These are phyloP conservation scores for Cruciata laevipes DNA, from an alignment of 257 asterid species.

Conservation along the genomic window DNA sequence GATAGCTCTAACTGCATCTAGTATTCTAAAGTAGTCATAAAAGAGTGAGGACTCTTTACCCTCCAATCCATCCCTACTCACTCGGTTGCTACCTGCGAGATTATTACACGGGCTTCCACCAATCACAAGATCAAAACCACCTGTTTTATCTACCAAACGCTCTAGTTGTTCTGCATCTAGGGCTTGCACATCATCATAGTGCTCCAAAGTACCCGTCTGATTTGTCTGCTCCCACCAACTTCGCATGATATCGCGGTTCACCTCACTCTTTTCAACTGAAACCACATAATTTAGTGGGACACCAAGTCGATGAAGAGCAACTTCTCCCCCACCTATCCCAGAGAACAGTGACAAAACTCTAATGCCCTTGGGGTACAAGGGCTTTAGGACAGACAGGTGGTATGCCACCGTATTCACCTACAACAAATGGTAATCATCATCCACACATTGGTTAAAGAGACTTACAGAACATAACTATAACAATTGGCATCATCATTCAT, in stretches of 20 bases:
- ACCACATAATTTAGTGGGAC: conserved; percentile 55
- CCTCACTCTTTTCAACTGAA: conserved; percentile 64
- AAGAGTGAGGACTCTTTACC: conserved; percentile 58
- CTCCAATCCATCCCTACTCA: conserved; percentile 69
- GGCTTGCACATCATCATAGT: conserved; percentile 49
- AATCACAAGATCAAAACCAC: conserved; percentile 34
- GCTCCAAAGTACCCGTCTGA: conserved; percentile 46
- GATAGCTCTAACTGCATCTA: conserved; percentile 36
- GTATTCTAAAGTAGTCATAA: conserved; percentile 50
- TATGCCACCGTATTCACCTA: conserved; percentile 92
- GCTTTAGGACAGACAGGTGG: conserved; percentile 69
- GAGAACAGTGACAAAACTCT: conserved; percentile 74
- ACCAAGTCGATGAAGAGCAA: conserved; percentile 82
- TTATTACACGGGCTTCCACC: conserved; percentile 91
- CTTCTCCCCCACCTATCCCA: conserved; percentile 95
- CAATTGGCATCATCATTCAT: not conserved
- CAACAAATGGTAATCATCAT: not conserved
- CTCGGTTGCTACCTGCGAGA: conserved; percentile 70
- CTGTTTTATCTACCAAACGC: conserved; percentile 16
- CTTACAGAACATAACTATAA: not conserved
- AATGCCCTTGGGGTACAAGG: conserved; percentile 57
- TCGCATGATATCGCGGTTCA: conserved; percentile 53
- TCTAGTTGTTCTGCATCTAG: conserved; percentile 37
- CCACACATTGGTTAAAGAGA: not conserved
- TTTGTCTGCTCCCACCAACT: conserved; percentile 95